Evolutionary conservation across 208 protist species (phyloP).

Genomic region (Leptomonas seymouri): DNA sequence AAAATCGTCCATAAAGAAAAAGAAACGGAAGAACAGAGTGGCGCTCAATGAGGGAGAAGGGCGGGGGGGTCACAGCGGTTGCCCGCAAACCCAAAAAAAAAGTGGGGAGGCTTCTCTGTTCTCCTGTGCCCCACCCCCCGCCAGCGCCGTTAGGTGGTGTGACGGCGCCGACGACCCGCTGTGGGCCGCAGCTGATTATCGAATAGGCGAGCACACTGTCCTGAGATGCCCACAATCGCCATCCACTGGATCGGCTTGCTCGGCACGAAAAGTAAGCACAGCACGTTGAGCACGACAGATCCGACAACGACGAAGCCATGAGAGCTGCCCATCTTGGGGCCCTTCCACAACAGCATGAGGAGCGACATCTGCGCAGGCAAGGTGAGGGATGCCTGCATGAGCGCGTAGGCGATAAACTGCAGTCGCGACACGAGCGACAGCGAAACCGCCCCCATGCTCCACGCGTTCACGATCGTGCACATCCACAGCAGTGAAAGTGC

Average conservation of each 20-base stretch:
- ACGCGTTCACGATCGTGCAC: conserved; percentile 53
- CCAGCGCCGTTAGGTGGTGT: neutral
- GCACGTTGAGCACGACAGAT: conserved; percentile 45
- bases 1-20: too few relatives aligned
- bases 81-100: too few relatives aligned
- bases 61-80: too few relatives aligned
- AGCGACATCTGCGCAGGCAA: conserved; percentile 25
- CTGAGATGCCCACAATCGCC: conserved; percentile 58
- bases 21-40: too few relatives aligned
- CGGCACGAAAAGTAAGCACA: conserved; percentile 51
- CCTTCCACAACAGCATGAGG: conserved; percentile 31
- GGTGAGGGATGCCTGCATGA: conserved; percentile 25
- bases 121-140: neutral
- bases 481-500: conserved; percentile 50
- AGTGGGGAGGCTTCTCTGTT: neutral
- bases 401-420: neutral
- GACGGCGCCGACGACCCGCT: conserved; percentile 21
- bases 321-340: conserved; percentile 44
- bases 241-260: conserved; percentile 69
- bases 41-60: too few relatives aligned
- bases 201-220: conserved; percentile 58
- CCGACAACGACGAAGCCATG: conserved; percentile 39
- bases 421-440: conserved; percentile 19
- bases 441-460: conserved; percentile 17
- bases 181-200: conserved; percentile 32